phyloP scores from a whole-genome alignment of 768 basidiomycete species.

The Tylopilus subfusipes region DNA sequence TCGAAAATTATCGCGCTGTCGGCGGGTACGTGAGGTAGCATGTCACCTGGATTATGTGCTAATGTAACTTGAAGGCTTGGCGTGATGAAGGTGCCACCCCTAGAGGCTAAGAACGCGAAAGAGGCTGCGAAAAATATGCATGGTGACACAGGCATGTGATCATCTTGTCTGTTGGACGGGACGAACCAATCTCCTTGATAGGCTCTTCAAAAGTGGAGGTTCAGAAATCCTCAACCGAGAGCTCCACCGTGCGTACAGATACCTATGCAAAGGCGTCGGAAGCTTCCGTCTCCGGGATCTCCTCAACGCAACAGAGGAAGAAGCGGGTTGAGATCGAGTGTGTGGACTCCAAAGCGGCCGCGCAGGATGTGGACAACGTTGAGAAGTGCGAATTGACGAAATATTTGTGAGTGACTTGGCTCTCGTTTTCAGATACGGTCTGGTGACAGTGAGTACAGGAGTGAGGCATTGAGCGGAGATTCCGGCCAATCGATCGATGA shows the following conservation, averaged over 20 bases:
- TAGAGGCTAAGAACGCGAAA: neutral
- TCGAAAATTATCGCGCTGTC: neutral
- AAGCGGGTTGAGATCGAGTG: neutral
- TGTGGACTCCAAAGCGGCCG: neutral
- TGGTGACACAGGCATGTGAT: neutral
- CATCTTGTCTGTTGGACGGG: neutral
- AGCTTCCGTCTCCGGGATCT: neutral
- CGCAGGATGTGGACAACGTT: neutral
- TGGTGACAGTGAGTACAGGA: neutral
- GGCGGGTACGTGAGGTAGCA: neutral
- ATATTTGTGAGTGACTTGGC: slow-evolving; percentile 1
- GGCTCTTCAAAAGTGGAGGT: neutral
- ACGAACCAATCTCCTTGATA: neutral
- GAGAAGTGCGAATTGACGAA: neutral
- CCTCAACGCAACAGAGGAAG: neutral
- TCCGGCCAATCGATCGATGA: neutral
- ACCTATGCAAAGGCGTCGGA: neutral
- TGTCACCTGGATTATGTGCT: neutral
- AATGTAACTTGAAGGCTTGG: neutral
- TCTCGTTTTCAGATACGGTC: neutral
- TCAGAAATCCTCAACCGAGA: neutral
- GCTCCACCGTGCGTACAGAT: neutral
- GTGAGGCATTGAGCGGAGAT: neutral
- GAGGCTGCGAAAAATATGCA: neutral
- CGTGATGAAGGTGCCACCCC: neutral